Evolutionary conservation across 495 filamentous ascomycete species (phyloP), one percentile per base, ranked within the genome.

Genomic region (Lindgomyces ingoldianus): DNA sequence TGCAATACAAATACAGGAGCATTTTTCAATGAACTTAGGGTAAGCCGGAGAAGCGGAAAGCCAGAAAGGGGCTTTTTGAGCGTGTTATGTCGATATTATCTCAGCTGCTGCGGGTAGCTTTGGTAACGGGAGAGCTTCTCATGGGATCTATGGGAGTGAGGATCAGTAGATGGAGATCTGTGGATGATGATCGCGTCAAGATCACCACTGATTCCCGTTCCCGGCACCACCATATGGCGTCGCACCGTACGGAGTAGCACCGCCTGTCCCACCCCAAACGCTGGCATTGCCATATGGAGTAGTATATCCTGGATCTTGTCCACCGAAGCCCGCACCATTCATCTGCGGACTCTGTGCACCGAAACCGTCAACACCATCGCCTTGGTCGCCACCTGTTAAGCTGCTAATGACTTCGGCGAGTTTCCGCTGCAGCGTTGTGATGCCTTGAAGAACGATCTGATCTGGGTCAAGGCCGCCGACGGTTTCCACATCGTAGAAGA

Each of bases 401-500:
- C 85, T 85, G 53, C 88, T 84, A 63, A 98, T 90, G n/a, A 96
- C 84, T 2, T 80, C 80, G 12, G 91, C 93, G 8, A 98, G 82
- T 77, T 98, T 98, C 59, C 87, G 83, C 74, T 98, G 93, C 24
- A 98, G 76, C 22, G 91, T 87, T 70, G 89, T 87, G 73, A 98
- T 96, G 25, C 91, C 92, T 71, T 95, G 88, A 60, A 91, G 86
- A 56, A 98, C 82, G 57, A 98, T 91, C 47, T 80, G 80, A 69
- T 98, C 92, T 0, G 95, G 93, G 4, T 92, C 88, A 9, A 98
- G 82, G 64, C 86, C 88, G 16, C 94, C 94, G 63, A 89, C 87
- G 39, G 88, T 90, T 73, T 98, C 94, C 26, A 98, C 88, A 64
- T 97, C 91, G 68, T 93, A 85, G 80, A 95, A 98, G 78, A 96